Evolutionary conservation across 2,329 filamentous ascomycete genomes (phyloP).

Genomic region (Aotearoamyces nothofagi): DNA sequence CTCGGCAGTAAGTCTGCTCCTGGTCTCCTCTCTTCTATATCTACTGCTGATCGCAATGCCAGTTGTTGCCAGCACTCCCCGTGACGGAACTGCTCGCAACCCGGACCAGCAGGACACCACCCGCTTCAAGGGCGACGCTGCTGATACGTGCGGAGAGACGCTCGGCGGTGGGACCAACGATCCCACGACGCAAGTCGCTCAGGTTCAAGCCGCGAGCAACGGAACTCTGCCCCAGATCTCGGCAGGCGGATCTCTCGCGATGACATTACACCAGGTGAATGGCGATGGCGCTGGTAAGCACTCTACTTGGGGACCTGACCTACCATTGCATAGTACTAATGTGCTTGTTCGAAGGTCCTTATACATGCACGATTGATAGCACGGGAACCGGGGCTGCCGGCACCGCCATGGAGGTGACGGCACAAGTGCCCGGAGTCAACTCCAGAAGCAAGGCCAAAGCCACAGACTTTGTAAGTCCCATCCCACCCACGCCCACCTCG

Average conservation of each 20-base stretch:
- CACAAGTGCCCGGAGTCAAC: slow-evolving; percentile 32
- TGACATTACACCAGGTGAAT: slow-evolving; percentile 55
- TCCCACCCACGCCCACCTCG: neutral
- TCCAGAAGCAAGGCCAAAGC: slow-evolving; percentile 24
- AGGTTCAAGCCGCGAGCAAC: slow-evolving; percentile 37
- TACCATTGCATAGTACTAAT: no score
- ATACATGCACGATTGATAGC: slow-evolving; percentile 47
- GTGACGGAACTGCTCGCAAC: slow-evolving; percentile 41
- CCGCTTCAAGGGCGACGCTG: slow-evolving; percentile 38
- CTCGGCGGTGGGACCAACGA: slow-evolving; percentile 39
- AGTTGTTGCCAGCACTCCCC: slow-evolving; percentile 29
- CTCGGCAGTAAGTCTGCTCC: slow-evolving; percentile 27
- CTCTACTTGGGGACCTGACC: no score
- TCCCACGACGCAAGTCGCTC: slow-evolving; percentile 37
- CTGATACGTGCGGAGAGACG: slow-evolving; percentile 41
- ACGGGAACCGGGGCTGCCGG: slow-evolving; percentile 41
- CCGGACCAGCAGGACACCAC: slow-evolving; percentile 51
- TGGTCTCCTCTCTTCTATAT: slow-evolving; percentile 1
- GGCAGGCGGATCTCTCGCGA: slow-evolving; percentile 36
- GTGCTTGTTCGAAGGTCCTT: slow-evolving; percentile 25
- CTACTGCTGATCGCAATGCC: no score
- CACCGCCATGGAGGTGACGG: slow-evolving; percentile 37
- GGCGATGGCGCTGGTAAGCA: slow-evolving; percentile 39
- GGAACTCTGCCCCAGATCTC: slow-evolving; percentile 43
- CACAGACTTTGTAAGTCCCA: slow-evolving; percentile 18